These are phyloP conservation scores for Fusarium hostae DNA, from an alignment of 2,329 filamentous ascomycete genomes.

Conservation along the genomic window DNA sequence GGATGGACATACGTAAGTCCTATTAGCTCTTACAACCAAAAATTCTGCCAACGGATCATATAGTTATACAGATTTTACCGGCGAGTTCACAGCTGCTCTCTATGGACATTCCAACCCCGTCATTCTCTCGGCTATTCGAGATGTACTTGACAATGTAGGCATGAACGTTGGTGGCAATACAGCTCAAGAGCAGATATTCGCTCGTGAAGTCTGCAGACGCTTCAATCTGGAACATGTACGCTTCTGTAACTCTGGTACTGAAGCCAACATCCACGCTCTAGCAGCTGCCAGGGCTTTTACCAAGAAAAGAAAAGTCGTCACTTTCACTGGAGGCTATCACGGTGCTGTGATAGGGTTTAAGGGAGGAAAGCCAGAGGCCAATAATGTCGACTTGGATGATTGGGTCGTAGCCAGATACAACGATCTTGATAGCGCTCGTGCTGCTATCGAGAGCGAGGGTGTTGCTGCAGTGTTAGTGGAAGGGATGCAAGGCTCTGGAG, in stretches of 20 bases:
- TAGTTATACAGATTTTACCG: conserved; percentile 69
- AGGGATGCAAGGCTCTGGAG: conserved; percentile 72
- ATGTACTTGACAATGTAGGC: conserved; percentile 58
- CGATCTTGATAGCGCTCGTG: conserved; percentile 59
- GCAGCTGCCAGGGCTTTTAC: conserved; percentile 62
- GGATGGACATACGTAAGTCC: conserved; percentile 52
- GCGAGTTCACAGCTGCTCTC: conserved; percentile 72
- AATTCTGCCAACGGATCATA: not conserved
- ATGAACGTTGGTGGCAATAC: conserved; percentile 66
- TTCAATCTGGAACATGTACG: conserved; percentile 67
- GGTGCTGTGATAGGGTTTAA: conserved; percentile 53
- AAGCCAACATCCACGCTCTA: conserved; percentile 71
- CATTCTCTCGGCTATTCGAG: conserved; percentile 61
- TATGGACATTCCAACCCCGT: conserved; percentile 72
- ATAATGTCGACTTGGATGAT: conserved; percentile 62
- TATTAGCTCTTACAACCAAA: too few species aligned
- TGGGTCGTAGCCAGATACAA: conserved; percentile 73
- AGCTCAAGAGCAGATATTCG: conserved; percentile 62
- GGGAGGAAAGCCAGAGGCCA: conserved; percentile 49
- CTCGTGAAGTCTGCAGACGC: conserved; percentile 61
- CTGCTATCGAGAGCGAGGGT: conserved; percentile 56
- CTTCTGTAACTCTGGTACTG: conserved; percentile 74
- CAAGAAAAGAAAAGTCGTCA: conserved; percentile 59
- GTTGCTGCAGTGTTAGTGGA: conserved; percentile 74
- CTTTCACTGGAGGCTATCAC: conserved; percentile 59